phyloP scores from a whole-genome alignment of 2,329 filamentous ascomycete species.

The Colletotrichum paranaense region DNA sequence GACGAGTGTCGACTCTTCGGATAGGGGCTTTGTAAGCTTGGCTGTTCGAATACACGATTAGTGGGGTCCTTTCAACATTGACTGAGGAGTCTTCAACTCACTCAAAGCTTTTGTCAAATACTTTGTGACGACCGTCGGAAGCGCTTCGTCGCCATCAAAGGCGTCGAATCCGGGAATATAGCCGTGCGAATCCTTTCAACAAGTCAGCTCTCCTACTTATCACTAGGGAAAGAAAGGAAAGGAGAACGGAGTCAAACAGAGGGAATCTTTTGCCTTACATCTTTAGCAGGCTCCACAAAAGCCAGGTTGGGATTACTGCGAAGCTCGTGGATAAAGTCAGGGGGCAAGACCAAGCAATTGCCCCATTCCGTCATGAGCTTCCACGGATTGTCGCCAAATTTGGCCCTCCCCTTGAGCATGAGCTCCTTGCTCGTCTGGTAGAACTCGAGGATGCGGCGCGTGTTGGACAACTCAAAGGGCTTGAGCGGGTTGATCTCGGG shows the following conservation, averaged over 20 bases:
- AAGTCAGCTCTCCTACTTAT: background rate
- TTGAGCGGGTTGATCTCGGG: constrained; percentile 14
- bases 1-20: constrained; percentile 1
- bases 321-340: constrained; percentile 13
- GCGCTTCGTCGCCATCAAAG: background rate
- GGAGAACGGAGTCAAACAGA: no score
- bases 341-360: constrained; percentile 7
- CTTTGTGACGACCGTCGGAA: background rate
- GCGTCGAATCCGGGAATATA: constrained; percentile 21
- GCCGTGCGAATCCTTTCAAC: background rate
- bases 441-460: constrained; percentile 19
- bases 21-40: constrained; percentile 26
- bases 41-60: background rate
- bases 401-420: constrained; percentile 1
- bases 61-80: background rate
- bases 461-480: constrained; percentile 5
- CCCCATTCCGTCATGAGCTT: constrained; percentile 16
- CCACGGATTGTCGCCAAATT: constrained; percentile 9
- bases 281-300: background rate
- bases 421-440: constrained; percentile 2
- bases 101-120: constrained; percentile 20
- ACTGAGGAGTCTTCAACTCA: background rate
- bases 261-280: background rate
- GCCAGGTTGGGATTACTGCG: constrained; percentile 9
- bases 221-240: no score